Conservation (phyloP, 768 basidiomycete species). For the Lactifluus pinguis region DNA sequence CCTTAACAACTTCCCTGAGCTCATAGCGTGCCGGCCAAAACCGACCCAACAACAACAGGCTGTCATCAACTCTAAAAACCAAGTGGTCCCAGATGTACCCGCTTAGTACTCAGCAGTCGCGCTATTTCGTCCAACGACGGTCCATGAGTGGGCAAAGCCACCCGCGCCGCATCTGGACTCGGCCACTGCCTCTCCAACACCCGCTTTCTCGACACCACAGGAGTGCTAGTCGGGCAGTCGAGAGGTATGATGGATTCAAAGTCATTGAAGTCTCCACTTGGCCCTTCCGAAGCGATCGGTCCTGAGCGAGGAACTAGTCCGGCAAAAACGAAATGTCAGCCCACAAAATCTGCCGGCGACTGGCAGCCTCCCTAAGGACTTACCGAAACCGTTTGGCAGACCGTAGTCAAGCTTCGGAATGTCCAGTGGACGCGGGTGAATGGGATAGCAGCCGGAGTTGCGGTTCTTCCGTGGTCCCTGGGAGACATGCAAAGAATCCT, state of each 20-base stretch:
- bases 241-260: neutral
- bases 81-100: too few relatives aligned
- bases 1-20: too few relatives aligned
- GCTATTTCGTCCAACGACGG: neutral
- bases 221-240: neutral
- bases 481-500: neutral
- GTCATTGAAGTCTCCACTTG: neutral
- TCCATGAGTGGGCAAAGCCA: too few relatives aligned
- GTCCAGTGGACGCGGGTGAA: neutral
- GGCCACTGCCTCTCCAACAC: neutral
- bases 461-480: neutral
- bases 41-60: too few relatives aligned
- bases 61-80: too few relatives aligned
- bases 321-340: too few relatives aligned
- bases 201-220: neutral
- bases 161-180: neutral
- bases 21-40: too few relatives aligned
- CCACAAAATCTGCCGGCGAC: too few relatives aligned
- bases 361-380: neutral
- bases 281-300: neutral
- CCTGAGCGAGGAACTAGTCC: slow-evolving; percentile 18
- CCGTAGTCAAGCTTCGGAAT: neutral
- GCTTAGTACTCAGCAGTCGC: neutral
- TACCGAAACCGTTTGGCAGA: neutral
- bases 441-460: neutral